Evolutionary conservation across 768 basidiomycete genomes (phyloP), one percentile per base, ranked within the genome.

Genomic region (Lentinula detonsa): DNA sequence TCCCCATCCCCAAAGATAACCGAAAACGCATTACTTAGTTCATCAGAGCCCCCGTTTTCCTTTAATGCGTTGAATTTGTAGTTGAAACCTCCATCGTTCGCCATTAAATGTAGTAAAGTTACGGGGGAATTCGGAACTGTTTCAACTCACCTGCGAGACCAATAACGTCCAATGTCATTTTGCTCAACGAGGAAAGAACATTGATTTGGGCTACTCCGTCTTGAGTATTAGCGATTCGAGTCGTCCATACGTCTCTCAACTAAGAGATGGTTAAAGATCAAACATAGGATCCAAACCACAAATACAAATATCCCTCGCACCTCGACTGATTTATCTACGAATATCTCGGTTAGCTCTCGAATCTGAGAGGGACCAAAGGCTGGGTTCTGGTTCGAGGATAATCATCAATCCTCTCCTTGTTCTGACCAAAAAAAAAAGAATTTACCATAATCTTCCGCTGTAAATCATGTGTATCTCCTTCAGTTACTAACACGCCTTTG

Each of bases 111-210:
- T 63, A 21, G 71, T 65, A 39, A 15, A 82, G 73, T 8, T 78
- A 39, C 15, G 13, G 33, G 33, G 8, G 4, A 31, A 28, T 8
- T 9, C 13, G n/a, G 69, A 43, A 75, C 67, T 67, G 81, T 80
- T 16, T 69, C 67, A 78, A 81, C 65, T 71, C 76, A 65, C 87
- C 85, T 74, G 76, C 86, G 40, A 88, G 75, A 8, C 90, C 90
- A 55, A 94, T 91, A 59, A 90, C 82, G 63, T 93, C 91, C 8
- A 93, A 75, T 3, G 90, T 91, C 53, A 82, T 81, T 59, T 81
- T 82, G 45, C 82, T 84, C 2, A 92, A 74, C 83, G 85, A 90
- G 3, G 77, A 73, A 40, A 87, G 73, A 2, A 85, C 81, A 40
- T 94, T 86, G 35, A 91, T 74, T 6, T 71, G 72, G 4, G 63